Base-by-base conservation (phyloP, 345 rosid species). In the Ceriops decandra region DNA sequence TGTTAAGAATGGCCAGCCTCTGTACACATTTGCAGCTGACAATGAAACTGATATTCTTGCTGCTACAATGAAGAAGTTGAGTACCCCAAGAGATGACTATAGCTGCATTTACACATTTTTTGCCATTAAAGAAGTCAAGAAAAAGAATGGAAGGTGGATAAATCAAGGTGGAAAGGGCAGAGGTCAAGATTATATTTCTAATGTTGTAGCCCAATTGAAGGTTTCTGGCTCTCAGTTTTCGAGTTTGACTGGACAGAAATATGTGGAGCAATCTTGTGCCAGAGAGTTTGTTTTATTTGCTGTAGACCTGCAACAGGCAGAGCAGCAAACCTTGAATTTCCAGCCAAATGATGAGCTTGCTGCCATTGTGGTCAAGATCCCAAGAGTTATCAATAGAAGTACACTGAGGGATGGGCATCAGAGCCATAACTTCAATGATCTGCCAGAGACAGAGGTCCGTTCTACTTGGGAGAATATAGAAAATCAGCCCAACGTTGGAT, bases 1-100 rank as follows among this genome's bases (percentile, higher is more conserved):
- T 27, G 70, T 82, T 75, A 93, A 89, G 84, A 91, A 91, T 66
- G 92, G 89, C 57, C 89, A 86, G 73, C 98, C 98, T 38, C 70
- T 89, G 31, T 85, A 89, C 77, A 86, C 97, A 16, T 91, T 93
- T 51, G 95, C 97, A 2, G 92, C 91, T 58, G 91, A 85, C 79
- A 91, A 84, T 63, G 90, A 86, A 70, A 76, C 67, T 56, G 80
- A 85, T 52, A 77, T 93, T 66, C 88, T 92, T 74, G 97, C 95
- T 47, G 98, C 97, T 63, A 91, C 96, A 2, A 35, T 84, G 72
- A 76, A 73, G 74, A 80, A 70, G 47, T 49, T 72, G 67, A 78
- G 72, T 35, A 31, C 83, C 31, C 68, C 81, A 5, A 77, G 76
- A 49, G 83, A 85, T 67, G 81, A 84, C 49, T 78, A 57, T 36